Evolutionary conservation across 2,329 filamentous ascomycete species (phyloP), one percentile per base, ranked within the genome.

Genomic region (Fusarium coicis): DNA sequence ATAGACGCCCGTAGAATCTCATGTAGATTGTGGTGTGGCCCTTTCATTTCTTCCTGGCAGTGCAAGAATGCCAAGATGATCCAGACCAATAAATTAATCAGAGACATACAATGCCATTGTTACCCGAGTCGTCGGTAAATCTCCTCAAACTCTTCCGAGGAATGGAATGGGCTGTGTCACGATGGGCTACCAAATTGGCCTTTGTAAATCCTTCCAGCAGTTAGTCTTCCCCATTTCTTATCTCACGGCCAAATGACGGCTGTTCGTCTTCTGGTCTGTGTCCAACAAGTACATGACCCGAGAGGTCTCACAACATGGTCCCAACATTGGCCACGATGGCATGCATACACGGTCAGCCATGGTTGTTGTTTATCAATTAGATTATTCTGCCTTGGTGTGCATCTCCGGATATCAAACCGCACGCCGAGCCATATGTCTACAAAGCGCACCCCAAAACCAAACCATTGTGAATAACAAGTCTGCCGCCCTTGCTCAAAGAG

Each of bases 381-480:
- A 30, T 30, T 34, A 34, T 46, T 66, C 66, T 75, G 49, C 57
- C 63, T 55, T 66, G 55, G 52, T 65, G 66, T 68, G 53, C 65
- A 63, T 66, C 54, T 53, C 52, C 49, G 70, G 55, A 73, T 63
- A 72, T 72, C 70, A 72, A 65, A 68, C 56, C 72, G 57, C 59
- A 66, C 54, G 63, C 72, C 64, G 36, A 70, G 68, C 72, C 60
- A 57, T 64, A 59, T 56, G 40, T 73, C 63, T 77, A 67, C 62
- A 67, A 66, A 67, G 68, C 70, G 73, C 71, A 77, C 70, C 65
- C 55, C 55, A 68, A 76, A 63, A 58, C 40, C 57, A 76, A 68
- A 71, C 49, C 49, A 58, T 46, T 53, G 55, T 26, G 44, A 68
- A 73, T 70, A 71, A 46, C 30, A 76, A 66, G 75, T 64, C 40